phyloP scores from a whole-genome alignment of 2,329 filamentous ascomycete species.

The Mollisia scopiformis region DNA sequence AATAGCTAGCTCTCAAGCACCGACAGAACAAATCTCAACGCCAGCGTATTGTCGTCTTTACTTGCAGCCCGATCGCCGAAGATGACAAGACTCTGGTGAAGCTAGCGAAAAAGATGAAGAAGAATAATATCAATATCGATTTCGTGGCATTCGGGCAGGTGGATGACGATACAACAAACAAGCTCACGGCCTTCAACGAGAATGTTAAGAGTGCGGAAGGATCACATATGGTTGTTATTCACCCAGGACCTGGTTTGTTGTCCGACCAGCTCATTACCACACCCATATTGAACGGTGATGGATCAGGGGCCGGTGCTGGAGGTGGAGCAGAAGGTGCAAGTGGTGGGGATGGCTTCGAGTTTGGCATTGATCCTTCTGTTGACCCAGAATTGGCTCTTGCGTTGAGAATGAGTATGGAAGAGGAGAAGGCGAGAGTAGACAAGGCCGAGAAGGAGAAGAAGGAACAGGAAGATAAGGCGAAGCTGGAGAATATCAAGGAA shows the following conservation, averaged over 20 bases:
- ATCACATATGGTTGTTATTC: slow-evolving; percentile 88
- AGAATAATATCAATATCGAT: slow-evolving; percentile 91
- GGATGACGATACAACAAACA: slow-evolving; percentile 87
- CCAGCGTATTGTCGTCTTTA: slow-evolving; percentile 95
- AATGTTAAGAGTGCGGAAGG: slow-evolving; percentile 90
- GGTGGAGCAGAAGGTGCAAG: slow-evolving; percentile 53
- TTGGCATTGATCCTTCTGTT: slow-evolving; percentile 86
- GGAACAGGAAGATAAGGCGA: slow-evolving; percentile 68
- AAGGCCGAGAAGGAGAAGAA: slow-evolving; percentile 80
- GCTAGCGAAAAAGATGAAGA: slow-evolving; percentile 98
- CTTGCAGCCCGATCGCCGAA: slow-evolving; percentile 90
- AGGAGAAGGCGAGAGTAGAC: slow-evolving; percentile 93
- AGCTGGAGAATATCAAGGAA: slow-evolving; percentile 81
- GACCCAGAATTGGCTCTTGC: slow-evolving; percentile 95
- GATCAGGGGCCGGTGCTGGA: slow-evolving; percentile 58
- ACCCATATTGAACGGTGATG: slow-evolving; percentile 86
- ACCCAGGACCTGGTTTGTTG: slow-evolving; percentile 86
- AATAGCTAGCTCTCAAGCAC: slow-evolving; percentile 91
- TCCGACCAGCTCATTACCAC: slow-evolving; percentile 90
- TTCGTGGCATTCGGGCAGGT: slow-evolving; percentile 95
- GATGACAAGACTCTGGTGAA: slow-evolving; percentile 86
- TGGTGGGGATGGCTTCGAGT: slow-evolving; percentile 71
- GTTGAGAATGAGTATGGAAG: slow-evolving; percentile 95
- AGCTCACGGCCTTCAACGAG: slow-evolving; percentile 91
- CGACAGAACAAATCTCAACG: slow-evolving; percentile 96